phyloP scores from a whole-genome alignment of 805 yeast genomes.

The Saccharomycopsis fermentans region DNA sequence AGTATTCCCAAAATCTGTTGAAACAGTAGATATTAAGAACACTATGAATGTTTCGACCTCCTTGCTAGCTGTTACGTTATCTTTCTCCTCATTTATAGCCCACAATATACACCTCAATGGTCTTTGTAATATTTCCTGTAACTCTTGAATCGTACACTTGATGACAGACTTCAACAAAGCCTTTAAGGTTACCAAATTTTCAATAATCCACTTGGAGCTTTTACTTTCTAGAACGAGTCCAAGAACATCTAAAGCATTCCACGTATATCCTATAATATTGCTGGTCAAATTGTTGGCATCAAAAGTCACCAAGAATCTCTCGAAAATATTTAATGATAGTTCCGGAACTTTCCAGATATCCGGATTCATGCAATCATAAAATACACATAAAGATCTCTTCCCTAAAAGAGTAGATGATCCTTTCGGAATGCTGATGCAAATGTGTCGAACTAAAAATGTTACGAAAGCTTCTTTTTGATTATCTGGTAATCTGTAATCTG shows the following conservation, averaged over 20 bases:
- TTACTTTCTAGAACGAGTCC: constrained; percentile 76
- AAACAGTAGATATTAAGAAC: constrained; percentile 54
- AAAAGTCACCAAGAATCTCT: constrained; percentile 61
- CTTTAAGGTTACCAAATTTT: constrained; percentile 59
- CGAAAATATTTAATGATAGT: constrained; percentile 82
- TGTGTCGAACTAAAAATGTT: constrained; percentile 76
- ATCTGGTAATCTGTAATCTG: constrained; percentile 51
- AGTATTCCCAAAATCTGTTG: constrained; percentile 59
- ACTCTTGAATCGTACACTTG: constrained; percentile 72
- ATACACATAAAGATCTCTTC: constrained; percentile 66
- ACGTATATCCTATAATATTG: constrained; percentile 58
- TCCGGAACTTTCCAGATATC: constrained; percentile 80
- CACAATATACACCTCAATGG: constrained; percentile 59
- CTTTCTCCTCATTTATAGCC: constrained; percentile 44
- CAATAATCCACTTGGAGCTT: constrained; percentile 65
- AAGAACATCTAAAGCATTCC: constrained; percentile 86
- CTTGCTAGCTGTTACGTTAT: constrained; percentile 47
- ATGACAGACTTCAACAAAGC: constrained; percentile 71
- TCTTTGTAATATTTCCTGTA: constrained; percentile 74
- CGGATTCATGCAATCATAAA: constrained; percentile 62
- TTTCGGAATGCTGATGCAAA: constrained; percentile 76
- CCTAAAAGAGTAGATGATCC: constrained; percentile 80
- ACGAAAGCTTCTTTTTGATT: constrained; percentile 83
- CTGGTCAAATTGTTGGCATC: constrained; percentile 54
- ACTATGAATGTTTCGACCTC: constrained; percentile 53